phyloP scores from a whole-genome alignment of 257 asterid species.

The Penstemon barbatus region DNA sequence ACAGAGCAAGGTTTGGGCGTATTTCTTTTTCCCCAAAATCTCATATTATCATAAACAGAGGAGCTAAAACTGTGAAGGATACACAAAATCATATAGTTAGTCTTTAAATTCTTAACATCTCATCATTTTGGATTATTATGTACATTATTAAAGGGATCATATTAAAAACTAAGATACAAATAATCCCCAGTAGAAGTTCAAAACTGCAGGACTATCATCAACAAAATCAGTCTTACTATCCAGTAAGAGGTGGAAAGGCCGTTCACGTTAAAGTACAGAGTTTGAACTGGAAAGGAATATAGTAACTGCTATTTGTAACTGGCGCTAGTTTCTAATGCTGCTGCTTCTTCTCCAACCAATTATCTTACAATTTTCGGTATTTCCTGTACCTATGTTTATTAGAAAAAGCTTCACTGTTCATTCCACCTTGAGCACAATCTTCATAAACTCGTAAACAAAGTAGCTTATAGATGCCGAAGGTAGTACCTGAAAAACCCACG shows the following conservation, averaged over 20 bases:
- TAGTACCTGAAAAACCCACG: conserved; percentile 57
- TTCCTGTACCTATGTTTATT: conserved; percentile 19
- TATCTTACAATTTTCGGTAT: conserved; percentile 14
- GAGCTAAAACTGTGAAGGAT: too few relatives aligned
- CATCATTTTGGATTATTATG: neutral
- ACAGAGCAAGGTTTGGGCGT: too few relatives aligned
- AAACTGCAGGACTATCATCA: neutral
- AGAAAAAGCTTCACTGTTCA: conserved; percentile 32
- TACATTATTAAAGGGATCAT: neutral
- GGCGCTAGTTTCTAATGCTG: conserved; percentile 15
- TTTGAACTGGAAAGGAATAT: neutral
- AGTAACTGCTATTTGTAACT: neutral
- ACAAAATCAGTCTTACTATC: neutral
- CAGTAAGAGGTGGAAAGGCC: neutral
- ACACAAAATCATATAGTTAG: too few relatives aligned
- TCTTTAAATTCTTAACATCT: too few relatives aligned
- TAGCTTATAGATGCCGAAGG: conserved; percentile 97
- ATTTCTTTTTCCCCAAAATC: too few relatives aligned
- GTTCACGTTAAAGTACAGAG: neutral
- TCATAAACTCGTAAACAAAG: conserved; percentile 93
- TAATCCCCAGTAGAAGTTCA: neutral
- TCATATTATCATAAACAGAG: too few relatives aligned
- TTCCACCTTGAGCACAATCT: conserved; percentile 82
- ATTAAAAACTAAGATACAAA: neutral
- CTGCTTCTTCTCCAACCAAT: conserved; percentile 22